phyloP scores from a whole-genome alignment of 139 green algal species.

The Coccomyxa sp. region DNA sequence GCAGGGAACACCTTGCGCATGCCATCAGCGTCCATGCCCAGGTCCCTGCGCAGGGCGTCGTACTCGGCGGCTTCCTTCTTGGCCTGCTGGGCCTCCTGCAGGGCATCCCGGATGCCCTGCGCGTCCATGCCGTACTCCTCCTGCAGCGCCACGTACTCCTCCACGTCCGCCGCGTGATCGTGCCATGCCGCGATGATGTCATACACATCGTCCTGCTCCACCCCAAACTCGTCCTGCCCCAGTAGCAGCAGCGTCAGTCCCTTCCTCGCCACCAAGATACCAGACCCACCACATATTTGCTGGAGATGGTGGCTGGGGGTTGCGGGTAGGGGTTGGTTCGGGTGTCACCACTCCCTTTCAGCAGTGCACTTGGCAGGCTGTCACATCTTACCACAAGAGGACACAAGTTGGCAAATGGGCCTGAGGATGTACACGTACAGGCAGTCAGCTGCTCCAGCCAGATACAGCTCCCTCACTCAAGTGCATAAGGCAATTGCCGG shows the following conservation, averaged over 20 bases:
- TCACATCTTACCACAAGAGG: too few relatives aligned
- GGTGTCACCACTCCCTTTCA: too few relatives aligned
- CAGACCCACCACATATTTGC: neutral
- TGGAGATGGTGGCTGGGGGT: too few relatives aligned
- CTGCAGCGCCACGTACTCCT: slow-evolving; percentile 22
- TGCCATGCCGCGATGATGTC: neutral
- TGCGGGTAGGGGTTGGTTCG: too few relatives aligned
- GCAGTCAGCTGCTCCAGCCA: too few relatives aligned
- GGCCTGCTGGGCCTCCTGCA: slow-evolving; percentile 27
- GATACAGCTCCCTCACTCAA: too few relatives aligned
- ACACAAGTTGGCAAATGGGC: too few relatives aligned
- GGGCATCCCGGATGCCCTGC: slow-evolving; percentile 10
- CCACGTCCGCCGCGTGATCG: slow-evolving; percentile 18
- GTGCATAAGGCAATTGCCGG: too few relatives aligned
- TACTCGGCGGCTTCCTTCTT: slow-evolving; percentile 20
- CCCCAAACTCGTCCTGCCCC: neutral
- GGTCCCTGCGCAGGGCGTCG: neutral
- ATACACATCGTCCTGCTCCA: neutral
- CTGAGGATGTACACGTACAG: too few relatives aligned
- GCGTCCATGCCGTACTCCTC: slow-evolving; percentile 16
- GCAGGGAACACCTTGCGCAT: neutral
- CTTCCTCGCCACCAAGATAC: neutral
- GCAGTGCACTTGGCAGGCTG: too few relatives aligned
- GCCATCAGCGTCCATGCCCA: neutral
- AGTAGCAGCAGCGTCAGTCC: too few relatives aligned